These are phyloP conservation scores for Suhomyces kunorum DNA, from an alignment of 1,139 yeast genomes.

Conservation along the genomic window DNA sequence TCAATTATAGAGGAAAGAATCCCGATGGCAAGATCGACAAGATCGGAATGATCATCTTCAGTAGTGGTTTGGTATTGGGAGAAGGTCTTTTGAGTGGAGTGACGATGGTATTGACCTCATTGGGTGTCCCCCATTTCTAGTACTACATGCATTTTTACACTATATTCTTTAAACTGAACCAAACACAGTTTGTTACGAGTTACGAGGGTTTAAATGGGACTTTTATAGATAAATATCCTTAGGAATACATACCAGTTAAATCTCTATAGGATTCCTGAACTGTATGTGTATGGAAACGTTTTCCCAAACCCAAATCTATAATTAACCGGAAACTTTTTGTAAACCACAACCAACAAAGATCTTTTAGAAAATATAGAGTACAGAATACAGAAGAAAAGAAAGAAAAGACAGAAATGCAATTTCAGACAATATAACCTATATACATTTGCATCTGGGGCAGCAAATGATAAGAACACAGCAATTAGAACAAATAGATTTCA, in stretches of 20 bases:
- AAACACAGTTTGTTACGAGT: neutral
- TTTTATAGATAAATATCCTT: neutral
- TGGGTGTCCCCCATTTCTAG: conserved; percentile 48
- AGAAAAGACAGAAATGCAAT: conserved; percentile 4
- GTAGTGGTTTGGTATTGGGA: conserved; percentile 90
- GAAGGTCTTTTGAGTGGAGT: conserved; percentile 88
- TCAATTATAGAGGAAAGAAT: conserved; percentile 30
- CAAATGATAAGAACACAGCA: neutral
- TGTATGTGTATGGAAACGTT: too few species aligned
- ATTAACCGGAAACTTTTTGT: too few species aligned
- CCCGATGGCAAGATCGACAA: conserved; percentile 39
- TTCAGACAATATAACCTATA: conserved; percentile 9
- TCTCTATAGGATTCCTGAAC: too few species aligned
- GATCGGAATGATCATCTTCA: conserved; percentile 77
- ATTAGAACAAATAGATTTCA: neutral
- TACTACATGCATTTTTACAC: neutral
- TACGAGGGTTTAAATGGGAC: neutral
- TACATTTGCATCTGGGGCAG: neutral
- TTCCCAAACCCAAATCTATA: neutral
- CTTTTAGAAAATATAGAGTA: neutral
- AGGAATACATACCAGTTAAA: neutral
- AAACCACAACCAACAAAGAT: too few species aligned
- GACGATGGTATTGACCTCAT: conserved; percentile 73
- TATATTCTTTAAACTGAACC: neutral
- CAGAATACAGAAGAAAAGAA: conserved; percentile 6